Evolutionary conservation across 1,284 basidiomycete genomes (phyloP).

Genomic region (Pseudozyma tsukubaensis): DNA sequence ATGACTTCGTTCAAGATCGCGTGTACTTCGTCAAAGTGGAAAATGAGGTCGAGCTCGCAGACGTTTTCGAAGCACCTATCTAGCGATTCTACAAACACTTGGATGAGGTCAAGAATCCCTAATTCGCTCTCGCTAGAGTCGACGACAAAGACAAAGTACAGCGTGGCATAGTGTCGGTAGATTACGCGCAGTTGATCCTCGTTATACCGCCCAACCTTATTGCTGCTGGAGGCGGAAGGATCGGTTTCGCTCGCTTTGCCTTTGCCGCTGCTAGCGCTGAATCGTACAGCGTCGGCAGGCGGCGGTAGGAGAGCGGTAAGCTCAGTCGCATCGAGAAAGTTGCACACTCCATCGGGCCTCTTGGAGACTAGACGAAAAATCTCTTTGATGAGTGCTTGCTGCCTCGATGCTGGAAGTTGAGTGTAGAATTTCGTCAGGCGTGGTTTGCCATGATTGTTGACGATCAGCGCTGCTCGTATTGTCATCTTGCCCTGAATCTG

Average conservation of each 20-base stretch:
- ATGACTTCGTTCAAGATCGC: conserved; percentile 94
- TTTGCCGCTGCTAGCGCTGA: conserved; percentile 24
- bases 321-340: conserved; percentile 67
- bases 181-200: conserved; percentile 65
- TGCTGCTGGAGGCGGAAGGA: not conserved
- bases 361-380: conserved; percentile 65
- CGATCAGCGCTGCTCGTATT: conserved; percentile 88
- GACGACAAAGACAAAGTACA: conserved; percentile 97
- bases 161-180: conserved; percentile 81
- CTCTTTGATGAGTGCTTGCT: conserved; percentile 63
- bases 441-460: conserved; percentile 88
- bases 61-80: conserved; percentile 98
- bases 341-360: conserved; percentile 63
- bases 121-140: conserved; percentile 95
- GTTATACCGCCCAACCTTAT: not conserved
- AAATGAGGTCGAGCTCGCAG: conserved; percentile 97
- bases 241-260: conserved; percentile 10
- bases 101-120: conserved; percentile 94
- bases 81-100: conserved; percentile 98
- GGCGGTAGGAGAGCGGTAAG: conserved; percentile 62
- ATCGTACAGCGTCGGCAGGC: conserved; percentile 39
- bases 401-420: conserved; percentile 56
- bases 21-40: conserved; percentile 98
- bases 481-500: conserved; percentile 71
- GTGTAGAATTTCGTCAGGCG: conserved; percentile 94